Conservation (phyloP, 208 protist genomes). For the Wallacemonas sp. region DNA sequence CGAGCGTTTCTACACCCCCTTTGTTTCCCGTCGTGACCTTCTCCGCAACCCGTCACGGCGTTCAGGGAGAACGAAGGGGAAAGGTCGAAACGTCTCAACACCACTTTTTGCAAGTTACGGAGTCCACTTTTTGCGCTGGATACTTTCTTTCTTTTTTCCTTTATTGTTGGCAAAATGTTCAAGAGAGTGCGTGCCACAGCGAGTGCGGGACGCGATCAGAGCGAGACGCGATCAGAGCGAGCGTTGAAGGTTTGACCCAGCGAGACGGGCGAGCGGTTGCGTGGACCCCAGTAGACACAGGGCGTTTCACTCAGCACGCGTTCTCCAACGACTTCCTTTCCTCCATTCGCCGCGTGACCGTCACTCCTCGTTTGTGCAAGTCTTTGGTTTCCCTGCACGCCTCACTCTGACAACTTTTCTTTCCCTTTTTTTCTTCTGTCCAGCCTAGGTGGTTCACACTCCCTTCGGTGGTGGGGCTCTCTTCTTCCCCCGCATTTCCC, state of each 20-base stretch:
- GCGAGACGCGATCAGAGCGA: no score
- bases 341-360: no score
- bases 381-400: neutral
- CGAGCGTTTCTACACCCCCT: constrained; percentile 22
- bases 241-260: no score
- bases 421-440: neutral
- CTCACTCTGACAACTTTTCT: neutral
- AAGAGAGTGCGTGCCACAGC: neutral
- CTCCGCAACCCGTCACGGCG: constrained; percentile 18
- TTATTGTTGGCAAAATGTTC: neutral
- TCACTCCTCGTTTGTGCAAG: no score
- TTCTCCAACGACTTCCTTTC: no score
- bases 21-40: constrained; percentile 24
- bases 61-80: constrained; percentile 22
- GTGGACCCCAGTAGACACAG: no score
- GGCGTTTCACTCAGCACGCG: no score
- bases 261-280: no score
- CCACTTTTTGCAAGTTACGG: constrained; percentile 55
- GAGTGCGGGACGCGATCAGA: neutral
- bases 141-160: neutral
- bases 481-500: constrained; percentile 68
- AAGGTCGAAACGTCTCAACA: constrained; percentile 45
- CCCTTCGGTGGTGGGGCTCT: constrained; percentile 46
- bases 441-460: constrained; percentile 1
- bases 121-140: constrained; percentile 8